These are phyloP conservation scores for Saccharomycopsis sp. DNA, from an alignment of 805 yeast genomes.

Conservation along the genomic window DNA sequence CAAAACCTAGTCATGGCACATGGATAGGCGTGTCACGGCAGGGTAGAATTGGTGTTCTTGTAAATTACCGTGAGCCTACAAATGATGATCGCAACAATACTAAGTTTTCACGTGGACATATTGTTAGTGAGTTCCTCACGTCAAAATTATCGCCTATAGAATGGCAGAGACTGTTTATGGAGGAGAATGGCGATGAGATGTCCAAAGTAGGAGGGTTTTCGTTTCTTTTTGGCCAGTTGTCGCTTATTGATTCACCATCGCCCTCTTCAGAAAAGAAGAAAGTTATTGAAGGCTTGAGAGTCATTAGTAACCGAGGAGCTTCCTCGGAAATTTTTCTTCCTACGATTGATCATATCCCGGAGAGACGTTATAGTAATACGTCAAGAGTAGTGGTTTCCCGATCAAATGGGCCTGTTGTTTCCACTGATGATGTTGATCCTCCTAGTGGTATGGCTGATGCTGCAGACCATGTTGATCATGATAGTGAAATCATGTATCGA, in stretches of 20 bases:
- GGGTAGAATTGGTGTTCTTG: slow-evolving; percentile 64
- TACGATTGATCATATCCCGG: neutral
- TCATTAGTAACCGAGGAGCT: slow-evolving; percentile 45
- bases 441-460: too few relatives aligned
- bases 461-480: neutral
- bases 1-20: slow-evolving; percentile 72
- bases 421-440: neutral
- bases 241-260: slow-evolving; percentile 20
- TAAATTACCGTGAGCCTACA: slow-evolving; percentile 59
- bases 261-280: slow-evolving; percentile 1
- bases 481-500: neutral
- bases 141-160: slow-evolving; percentile 32
- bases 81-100: slow-evolving; percentile 21
- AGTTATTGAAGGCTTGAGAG: slow-evolving; percentile 32
- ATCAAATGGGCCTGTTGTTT: neutral
- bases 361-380: neutral
- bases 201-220: slow-evolving; percentile 55
- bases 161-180: slow-evolving; percentile 38
- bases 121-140: slow-evolving; percentile 42
- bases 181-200: slow-evolving; percentile 25
- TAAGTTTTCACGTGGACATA: slow-evolving; percentile 45
- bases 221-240: slow-evolving; percentile 47
- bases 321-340: slow-evolving; percentile 8
- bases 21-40: slow-evolving; percentile 71
- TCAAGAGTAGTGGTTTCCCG: neutral